Percentiles rank a stretch among this genome's conserved stretches.
phyloP scores from a whole-genome alignment of 805 yeast genomes.

The Saccharomycopsis sp. region DNA sequence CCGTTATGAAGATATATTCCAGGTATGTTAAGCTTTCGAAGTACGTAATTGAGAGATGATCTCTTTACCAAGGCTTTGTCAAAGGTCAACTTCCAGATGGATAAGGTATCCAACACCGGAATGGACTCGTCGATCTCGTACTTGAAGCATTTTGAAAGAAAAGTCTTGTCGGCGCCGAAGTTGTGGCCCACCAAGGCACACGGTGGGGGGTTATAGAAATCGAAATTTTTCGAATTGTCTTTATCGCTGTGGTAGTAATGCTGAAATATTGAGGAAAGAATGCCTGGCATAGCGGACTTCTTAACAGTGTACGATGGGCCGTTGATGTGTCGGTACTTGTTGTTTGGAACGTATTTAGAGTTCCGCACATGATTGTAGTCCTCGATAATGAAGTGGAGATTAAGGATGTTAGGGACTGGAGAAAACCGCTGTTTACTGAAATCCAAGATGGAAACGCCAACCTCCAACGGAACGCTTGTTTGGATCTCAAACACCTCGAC shows the following conservation, averaged over 20 bases:
- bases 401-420: slow-evolving; percentile 29
- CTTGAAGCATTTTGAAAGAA: slow-evolving; percentile 37
- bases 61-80: slow-evolving; percentile 20
- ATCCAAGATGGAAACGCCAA: slow-evolving; percentile 50
- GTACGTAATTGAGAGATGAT: slow-evolving; percentile 36
- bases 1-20: slow-evolving; percentile 60
- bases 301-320: slow-evolving; percentile 40
- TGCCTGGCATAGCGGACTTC: slow-evolving; percentile 28
- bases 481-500: slow-evolving; percentile 48
- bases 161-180: slow-evolving; percentile 42
- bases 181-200: slow-evolving; percentile 53
- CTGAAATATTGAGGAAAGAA: slow-evolving; percentile 34
- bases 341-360: slow-evolving; percentile 46
- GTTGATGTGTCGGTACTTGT: slow-evolving; percentile 39
- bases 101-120: slow-evolving; percentile 31
- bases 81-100: slow-evolving; percentile 23
- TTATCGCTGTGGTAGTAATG: slow-evolving; percentile 33
- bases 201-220: slow-evolving; percentile 17
- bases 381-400: slow-evolving; percentile 36
- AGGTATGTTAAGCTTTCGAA: slow-evolving; percentile 44
- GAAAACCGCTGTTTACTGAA: slow-evolving; percentile 37
- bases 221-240: slow-evolving; percentile 16
- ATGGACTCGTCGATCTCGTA: slow-evolving; percentile 28
- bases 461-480: slow-evolving; percentile 39
- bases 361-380: slow-evolving; percentile 37